Conservation (phyloP, 2,329 filamentous ascomycete genomes). For the Venturia aucupariae region DNA sequence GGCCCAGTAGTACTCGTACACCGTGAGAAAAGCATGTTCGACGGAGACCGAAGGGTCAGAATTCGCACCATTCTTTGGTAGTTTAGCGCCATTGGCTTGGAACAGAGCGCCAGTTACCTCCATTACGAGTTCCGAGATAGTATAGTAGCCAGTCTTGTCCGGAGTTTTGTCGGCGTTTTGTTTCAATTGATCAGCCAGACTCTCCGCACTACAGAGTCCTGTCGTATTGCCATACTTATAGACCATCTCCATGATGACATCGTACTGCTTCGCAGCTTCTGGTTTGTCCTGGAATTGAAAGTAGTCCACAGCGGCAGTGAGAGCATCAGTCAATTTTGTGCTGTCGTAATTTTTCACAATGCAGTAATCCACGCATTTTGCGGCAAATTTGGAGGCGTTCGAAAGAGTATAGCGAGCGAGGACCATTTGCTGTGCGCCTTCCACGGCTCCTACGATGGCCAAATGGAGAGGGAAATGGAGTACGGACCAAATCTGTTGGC, state of each 20-base stretch:
- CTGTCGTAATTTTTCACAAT: background rate
- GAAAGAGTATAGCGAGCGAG: background rate
- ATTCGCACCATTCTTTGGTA: background rate
- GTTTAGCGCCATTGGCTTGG: background rate
- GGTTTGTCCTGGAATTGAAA: slow-evolving; percentile 3
- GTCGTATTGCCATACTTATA: background rate
- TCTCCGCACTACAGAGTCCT: background rate
- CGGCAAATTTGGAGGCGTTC: background rate
- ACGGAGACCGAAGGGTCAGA: background rate
- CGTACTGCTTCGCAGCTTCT: background rate
- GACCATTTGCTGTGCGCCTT: slow-evolving; percentile 18
- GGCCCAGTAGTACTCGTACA: slow-evolving; percentile 8
- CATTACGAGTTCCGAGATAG: background rate
- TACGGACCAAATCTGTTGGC: slow-evolving; percentile 26
- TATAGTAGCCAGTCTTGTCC: background rate
- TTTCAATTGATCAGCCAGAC: background rate
- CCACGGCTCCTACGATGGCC: slow-evolving; percentile 23
- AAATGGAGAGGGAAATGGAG: slow-evolving; percentile 26
- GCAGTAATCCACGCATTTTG: background rate
- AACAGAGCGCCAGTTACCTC: background rate
- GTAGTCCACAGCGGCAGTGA: background rate
- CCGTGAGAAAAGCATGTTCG: background rate
- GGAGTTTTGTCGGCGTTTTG: background rate
- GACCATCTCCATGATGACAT: background rate
- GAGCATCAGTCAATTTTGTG: background rate